Percentiles rank a stretch among this genome's conserved stretches.
phyloP scores from a whole-genome alignment of 192 early-diverging fungal genomes.

The Spizellomyces sp. region DNA sequence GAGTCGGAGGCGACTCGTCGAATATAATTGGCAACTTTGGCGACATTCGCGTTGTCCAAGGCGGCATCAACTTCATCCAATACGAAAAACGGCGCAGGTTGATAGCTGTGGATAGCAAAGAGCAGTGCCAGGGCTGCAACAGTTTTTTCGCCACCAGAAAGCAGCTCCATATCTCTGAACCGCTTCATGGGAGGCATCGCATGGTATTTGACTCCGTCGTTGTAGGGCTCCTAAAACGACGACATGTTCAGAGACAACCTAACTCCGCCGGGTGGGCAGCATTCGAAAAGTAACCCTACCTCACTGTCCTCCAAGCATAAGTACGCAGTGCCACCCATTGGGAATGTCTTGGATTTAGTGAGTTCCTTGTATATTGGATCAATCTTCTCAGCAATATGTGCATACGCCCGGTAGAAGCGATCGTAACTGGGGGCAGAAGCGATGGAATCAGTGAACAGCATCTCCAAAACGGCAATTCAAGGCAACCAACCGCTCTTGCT shows the following conservation, averaged over 20 bases:
- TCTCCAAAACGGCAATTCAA: background rate
- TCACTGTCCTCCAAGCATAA: constrained; percentile 90
- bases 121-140: constrained; percentile 95
- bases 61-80: constrained; percentile 99
- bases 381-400: constrained; percentile 88
- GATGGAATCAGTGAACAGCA: background rate
- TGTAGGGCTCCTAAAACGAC: constrained; percentile 75
- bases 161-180: constrained; percentile 98
- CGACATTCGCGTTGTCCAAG: constrained; percentile 94
- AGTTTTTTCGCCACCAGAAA: constrained; percentile 99
- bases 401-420: constrained; percentile 80
- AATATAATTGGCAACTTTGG: constrained; percentile 89
- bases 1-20: constrained; percentile 61
- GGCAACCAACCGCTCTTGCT: constrained; percentile 66
- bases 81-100: constrained; percentile 98
- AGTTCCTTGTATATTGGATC: constrained; percentile 96
- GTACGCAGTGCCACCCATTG: constrained; percentile 93
- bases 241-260: background rate
- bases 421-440: constrained; percentile 56
- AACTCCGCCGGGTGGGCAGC: background rate
- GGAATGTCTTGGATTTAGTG: constrained; percentile 82
- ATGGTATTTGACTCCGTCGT: constrained; percentile 94
- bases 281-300: constrained; percentile 23
- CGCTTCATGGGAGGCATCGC: constrained; percentile 99
- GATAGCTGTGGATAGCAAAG: constrained; percentile 94